Percentiles rank a stretch among this genome's conserved stretches.
phyloP scores from a whole-genome alignment of 768 basidiomycete species.

The Coprinopsis strossmayeri region DNA sequence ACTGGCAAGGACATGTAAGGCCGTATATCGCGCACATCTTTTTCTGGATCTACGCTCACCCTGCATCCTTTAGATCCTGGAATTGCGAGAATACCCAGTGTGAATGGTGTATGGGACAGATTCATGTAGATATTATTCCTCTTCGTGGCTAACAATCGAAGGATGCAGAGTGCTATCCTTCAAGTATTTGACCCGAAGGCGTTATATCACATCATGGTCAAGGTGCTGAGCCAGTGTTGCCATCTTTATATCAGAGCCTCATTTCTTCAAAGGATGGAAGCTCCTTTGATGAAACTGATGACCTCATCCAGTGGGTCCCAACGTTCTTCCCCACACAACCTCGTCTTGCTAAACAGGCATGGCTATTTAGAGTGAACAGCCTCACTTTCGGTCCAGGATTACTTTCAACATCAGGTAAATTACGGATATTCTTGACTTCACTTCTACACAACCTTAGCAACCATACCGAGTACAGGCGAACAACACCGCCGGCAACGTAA shows the following conservation, averaged over 20 bases:
- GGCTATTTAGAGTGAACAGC: slow-evolving; percentile 13
- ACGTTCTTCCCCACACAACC: background rate
- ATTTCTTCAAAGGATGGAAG: slow-evolving; percentile 21
- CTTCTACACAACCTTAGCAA: background rate
- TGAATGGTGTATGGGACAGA: background rate
- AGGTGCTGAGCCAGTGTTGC: background rate
- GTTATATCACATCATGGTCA: slow-evolving; percentile 1
- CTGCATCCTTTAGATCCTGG: background rate
- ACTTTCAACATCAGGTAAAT: slow-evolving; percentile 18
- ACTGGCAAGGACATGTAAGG: background rate
- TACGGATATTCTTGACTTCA: background rate
- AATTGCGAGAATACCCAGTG: background rate
- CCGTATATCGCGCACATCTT: background rate
- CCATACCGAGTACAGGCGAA: slow-evolving; percentile 20
- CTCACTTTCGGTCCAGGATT: slow-evolving; percentile 19
- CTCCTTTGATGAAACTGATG: slow-evolving; percentile 20
- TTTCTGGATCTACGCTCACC: background rate
- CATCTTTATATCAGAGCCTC: no score
- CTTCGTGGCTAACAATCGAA: background rate
- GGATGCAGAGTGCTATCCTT: background rate
- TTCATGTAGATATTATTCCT: background rate
- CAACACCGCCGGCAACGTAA: slow-evolving; percentile 31
- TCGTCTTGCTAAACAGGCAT: no score
- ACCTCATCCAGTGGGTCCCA: slow-evolving; percentile 18
- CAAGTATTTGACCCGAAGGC: background rate